Evolutionary conservation across 805 yeast genomes (phyloP), one percentile per base, ranked within the genome.

Genomic region (Pichia membranifaciens): DNA sequence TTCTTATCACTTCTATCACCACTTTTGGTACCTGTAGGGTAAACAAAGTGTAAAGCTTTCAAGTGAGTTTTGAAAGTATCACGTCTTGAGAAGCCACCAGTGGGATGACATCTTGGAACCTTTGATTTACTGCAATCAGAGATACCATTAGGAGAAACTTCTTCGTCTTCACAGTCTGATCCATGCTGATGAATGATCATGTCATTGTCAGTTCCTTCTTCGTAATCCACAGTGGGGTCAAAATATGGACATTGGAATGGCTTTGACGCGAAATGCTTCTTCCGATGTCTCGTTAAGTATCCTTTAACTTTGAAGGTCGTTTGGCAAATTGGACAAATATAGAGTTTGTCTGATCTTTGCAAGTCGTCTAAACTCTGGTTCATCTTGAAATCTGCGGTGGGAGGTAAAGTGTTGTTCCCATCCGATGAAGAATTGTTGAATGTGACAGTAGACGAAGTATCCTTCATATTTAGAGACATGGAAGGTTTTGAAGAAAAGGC

Each of bases 31-130:
- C 81, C 82, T 34, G 75, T 69, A 32, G 83, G 83, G 53, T 77
- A 78, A 39, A 71, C 70, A 58, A 78, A 78, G 58, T 78, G 83
- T 47, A 78, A 63, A 8, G 81, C 72, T 55, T 76, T 77, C 44
- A 78, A 66, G 58, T 78, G 83, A 2, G 79, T 78, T 54, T 76
- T 76, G 59, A 74, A 76, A 6, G 83, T 77, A 57, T 78, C 83
- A 55, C 82, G 67, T 56, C 83, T 66, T 5, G 82, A 75, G 54
- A 78, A 78, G 4, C 79, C 80, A 6, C 82, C 83, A 20, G 72
- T 74, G 17, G 79, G 75, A 56, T 77, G 82, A 52, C 83, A 78
- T 51, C 71, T 68, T 44, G 68, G 58, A 2, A 66, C 66, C 15
- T 40, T 16, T 15, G 28, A 28, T 22, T 29, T 15, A 33, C 31